A percentile compares a stretch with the other conserved stretches of the same genome.
Conservation (phyloP, 805 yeast genomes). For the Saturnispora sekii region DNA sequence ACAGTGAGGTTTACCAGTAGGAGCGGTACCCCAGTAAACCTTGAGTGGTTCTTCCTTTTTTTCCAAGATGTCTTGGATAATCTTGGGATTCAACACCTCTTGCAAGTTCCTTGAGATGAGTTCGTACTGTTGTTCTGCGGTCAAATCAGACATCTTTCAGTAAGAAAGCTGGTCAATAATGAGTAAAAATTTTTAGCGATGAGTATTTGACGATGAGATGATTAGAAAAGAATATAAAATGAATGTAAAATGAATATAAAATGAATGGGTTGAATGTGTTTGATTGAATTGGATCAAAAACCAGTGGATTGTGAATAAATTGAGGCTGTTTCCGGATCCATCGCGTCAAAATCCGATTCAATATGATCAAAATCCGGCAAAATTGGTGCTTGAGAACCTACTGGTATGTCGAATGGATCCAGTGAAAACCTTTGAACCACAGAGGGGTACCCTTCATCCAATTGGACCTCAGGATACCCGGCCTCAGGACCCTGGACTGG, state of each 20-base stretch:
- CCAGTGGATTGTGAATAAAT: background rate
- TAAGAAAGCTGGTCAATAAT: background rate
- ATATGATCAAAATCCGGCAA: background rate
- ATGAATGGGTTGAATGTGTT: too few species aligned
- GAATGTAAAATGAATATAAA: too few species aligned
- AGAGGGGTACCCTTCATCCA: slow-evolving; percentile 1
- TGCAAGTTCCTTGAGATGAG: slow-evolving; percentile 81
- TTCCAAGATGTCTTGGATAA: slow-evolving; percentile 75
- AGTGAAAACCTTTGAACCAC: slow-evolving; percentile 1
- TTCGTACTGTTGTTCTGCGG: slow-evolving; percentile 55
- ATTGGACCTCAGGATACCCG: slow-evolving; percentile 3
- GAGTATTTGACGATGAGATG: too few species aligned
- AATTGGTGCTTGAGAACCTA: background rate
- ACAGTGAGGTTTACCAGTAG: slow-evolving; percentile 98
- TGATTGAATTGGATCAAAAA: too few species aligned
- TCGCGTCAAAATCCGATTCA: background rate
- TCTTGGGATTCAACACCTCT: slow-evolving; percentile 82
- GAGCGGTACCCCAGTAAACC: slow-evolving; percentile 99
- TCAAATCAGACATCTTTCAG: slow-evolving; percentile 23
- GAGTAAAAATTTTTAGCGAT: background rate
- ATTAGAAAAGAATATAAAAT: too few species aligned
- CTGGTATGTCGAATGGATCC: background rate
- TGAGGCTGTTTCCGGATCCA: background rate
- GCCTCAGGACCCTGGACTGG: background rate
- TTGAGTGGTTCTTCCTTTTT: slow-evolving; percentile 73